Percentiles rank a stretch among this genome's conserved stretches.
Conservation (phyloP, 1,284 basidiomycete species). For the Ganoderma lucidum region DNA sequence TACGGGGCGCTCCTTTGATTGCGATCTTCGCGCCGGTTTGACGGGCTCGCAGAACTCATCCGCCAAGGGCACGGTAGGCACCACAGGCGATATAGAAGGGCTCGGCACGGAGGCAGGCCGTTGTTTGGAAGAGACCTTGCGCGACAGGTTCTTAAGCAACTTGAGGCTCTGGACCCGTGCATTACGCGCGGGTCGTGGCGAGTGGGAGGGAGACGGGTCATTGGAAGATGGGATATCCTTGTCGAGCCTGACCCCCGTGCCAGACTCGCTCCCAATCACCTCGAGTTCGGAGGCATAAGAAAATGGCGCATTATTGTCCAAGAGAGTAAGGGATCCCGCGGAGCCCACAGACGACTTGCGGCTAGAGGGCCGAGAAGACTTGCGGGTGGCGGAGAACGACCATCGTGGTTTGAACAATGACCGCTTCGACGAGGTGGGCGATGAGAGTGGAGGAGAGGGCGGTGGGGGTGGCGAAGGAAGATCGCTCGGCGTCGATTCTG, state of each 20-base stretch:
- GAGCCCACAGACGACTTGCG: conserved; percentile 24
- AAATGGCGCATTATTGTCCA: conserved; percentile 16
- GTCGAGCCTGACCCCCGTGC: not conserved
- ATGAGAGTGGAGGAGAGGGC: not conserved
- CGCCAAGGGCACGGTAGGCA: not conserved
- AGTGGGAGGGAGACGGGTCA: conserved; percentile 13
- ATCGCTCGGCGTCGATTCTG: conserved; percentile 8
- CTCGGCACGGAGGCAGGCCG: conserved; percentile 10
- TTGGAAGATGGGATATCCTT: not conserved
- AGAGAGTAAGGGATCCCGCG: conserved; percentile 26
- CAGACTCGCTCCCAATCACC: not conserved
- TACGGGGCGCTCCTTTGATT: not conserved
- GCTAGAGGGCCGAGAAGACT: conserved; percentile 9
- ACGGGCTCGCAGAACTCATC: not conserved
- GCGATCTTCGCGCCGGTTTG: not conserved
- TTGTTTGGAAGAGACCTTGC: conserved; percentile 18
- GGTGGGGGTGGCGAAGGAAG: not conserved
- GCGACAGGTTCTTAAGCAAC: conserved; percentile 24
- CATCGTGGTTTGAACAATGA: conserved; percentile 21
- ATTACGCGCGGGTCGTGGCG: conserved; percentile 14
- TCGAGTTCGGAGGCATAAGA: conserved; percentile 17
- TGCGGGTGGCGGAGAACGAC: conserved; percentile 20
- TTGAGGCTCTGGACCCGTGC: conserved; percentile 22
- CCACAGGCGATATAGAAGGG: not conserved
- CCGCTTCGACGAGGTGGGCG: conserved; percentile 9